These are phyloP conservation scores for Leptodermis oblonga DNA, from an alignment of 257 asterid species.

Conservation along the genomic window DNA sequence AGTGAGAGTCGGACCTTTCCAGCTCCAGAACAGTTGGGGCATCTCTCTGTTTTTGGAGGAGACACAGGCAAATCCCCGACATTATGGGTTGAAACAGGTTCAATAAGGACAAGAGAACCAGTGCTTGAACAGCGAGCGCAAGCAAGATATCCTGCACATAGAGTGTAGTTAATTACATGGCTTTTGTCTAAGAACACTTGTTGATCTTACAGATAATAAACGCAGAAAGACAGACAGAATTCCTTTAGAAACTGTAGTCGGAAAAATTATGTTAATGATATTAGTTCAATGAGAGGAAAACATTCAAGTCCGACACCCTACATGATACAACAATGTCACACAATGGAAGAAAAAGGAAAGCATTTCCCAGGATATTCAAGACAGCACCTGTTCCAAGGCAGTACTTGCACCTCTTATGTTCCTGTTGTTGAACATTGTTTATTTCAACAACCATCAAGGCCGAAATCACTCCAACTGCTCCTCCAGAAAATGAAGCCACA, in stretches of 20 bases:
- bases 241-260: neutral
- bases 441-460: constrained; percentile 98
- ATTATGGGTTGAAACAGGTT: constrained; percentile 57
- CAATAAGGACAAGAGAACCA: constrained; percentile 72
- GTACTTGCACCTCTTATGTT: constrained; percentile 96
- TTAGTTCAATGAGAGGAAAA: neutral
- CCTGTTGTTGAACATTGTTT: constrained; percentile 94
- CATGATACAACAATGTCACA: neutral
- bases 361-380: neutral
- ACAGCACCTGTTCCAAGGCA: constrained; percentile 78
- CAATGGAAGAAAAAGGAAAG: neutral
- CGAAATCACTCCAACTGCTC: constrained; percentile 95
- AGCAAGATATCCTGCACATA: constrained; percentile 80
- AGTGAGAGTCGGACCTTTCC: constrained; percentile 62
- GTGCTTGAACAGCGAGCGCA: constrained; percentile 92
- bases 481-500: constrained; percentile 97
- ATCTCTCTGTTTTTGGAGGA: constrained; percentile 76
- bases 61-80: constrained; percentile 50
- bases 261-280: neutral
- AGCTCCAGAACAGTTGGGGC: constrained; percentile 85
- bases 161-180: neutral
- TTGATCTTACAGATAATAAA: neutral
- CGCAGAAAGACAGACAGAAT: neutral
- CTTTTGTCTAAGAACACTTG: neutral
- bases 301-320: neutral